Percentiles rank a stretch among this genome's conserved stretches.
phyloP scores from a whole-genome alignment of 371 early-diverging fungal species.

The Zancudomyces culisetae region DNA sequence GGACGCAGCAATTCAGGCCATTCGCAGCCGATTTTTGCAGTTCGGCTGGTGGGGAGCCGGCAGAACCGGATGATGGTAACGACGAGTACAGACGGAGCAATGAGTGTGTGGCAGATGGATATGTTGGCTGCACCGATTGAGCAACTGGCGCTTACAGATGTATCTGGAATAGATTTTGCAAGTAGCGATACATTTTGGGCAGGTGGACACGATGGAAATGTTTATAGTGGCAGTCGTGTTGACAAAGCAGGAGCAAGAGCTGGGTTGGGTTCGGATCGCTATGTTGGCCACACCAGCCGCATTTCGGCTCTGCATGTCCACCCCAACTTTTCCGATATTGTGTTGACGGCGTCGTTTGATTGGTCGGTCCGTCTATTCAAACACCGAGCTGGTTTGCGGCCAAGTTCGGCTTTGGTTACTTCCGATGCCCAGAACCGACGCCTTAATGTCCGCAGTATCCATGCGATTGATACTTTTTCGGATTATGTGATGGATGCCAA shows the following conservation, averaged over 20 bases:
- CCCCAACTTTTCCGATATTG: conserved; percentile 65
- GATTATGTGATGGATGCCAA: conserved; percentile 91
- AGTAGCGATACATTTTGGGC: conserved; percentile 86
- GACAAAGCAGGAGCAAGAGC: conserved; percentile 91
- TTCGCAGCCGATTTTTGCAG: conserved; percentile 83
- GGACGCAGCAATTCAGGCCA: conserved; percentile 77
- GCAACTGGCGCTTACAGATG: conserved; percentile 53
- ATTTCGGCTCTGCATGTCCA: conserved; percentile 87
- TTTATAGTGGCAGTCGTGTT: conserved; percentile 81
- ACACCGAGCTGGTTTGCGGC: conserved; percentile 33
- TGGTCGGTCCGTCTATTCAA: conserved; percentile 94
- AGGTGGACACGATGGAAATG: conserved; percentile 88
- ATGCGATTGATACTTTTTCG: conserved; percentile 76
- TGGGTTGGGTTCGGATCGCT: conserved; percentile 65
- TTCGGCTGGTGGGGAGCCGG: conserved; percentile 80
- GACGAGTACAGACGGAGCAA: conserved; percentile 81
- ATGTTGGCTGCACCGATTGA: conserved; percentile 91
- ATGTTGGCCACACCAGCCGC: conserved; percentile 72
- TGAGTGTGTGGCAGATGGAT: conserved; percentile 92
- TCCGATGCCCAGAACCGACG: conserved; percentile 27
- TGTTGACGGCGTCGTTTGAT: conserved; percentile 75
- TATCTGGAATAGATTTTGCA: conserved; percentile 76
- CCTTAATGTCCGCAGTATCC: conserved; percentile 21
- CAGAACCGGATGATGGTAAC: conserved; percentile 82
- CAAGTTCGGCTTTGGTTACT: conserved; percentile 12